Conservation (phyloP, 768 basidiomycete genomes). For the Tylopilus intermedius region DNA sequence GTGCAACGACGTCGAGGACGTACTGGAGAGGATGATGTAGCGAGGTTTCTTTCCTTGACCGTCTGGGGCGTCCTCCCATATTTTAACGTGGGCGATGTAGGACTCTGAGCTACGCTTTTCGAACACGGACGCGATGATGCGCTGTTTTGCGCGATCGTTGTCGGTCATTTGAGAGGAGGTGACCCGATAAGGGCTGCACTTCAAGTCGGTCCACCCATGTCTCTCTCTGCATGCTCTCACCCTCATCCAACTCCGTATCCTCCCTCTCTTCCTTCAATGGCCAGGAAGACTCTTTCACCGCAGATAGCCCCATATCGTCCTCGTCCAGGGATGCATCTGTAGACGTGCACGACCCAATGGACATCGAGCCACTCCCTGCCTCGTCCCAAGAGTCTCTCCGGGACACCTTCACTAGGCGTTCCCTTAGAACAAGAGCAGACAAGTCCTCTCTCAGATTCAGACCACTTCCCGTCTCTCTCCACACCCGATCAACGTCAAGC, state of each 20-base stretch:
- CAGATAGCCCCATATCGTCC: constrained; percentile 29
- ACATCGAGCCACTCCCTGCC: constrained; percentile 19
- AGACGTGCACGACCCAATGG: constrained; percentile 20
- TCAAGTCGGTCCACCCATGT: too few relatives aligned
- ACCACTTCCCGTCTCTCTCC: constrained; percentile 18
- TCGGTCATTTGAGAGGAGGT: constrained; percentile 31
- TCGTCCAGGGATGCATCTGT: constrained; percentile 32
- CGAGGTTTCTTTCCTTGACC: constrained; percentile 76
- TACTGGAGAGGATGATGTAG: constrained; percentile 88
- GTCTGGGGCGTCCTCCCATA: constrained; percentile 84
- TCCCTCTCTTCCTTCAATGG: constrained; percentile 16
- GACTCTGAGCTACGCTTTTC: constrained; percentile 69
- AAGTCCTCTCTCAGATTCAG: constrained; percentile 25
- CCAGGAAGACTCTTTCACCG: constrained; percentile 18
- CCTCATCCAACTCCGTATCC: constrained; percentile 17
- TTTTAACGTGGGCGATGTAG: constrained; percentile 87
- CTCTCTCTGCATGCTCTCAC: background rate
- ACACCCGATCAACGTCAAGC: constrained; percentile 25
- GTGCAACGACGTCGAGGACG: constrained; percentile 30
- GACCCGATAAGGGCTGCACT: background rate
- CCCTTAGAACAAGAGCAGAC: constrained; percentile 27
- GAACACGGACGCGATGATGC: constrained; percentile 83
- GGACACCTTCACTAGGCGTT: constrained; percentile 22
- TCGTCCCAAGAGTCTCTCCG: constrained; percentile 28
- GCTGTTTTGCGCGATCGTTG: constrained; percentile 50